Evolutionary conservation across 768 basidiomycete species (phyloP).

Genomic region (Cyathus striatus): DNA sequence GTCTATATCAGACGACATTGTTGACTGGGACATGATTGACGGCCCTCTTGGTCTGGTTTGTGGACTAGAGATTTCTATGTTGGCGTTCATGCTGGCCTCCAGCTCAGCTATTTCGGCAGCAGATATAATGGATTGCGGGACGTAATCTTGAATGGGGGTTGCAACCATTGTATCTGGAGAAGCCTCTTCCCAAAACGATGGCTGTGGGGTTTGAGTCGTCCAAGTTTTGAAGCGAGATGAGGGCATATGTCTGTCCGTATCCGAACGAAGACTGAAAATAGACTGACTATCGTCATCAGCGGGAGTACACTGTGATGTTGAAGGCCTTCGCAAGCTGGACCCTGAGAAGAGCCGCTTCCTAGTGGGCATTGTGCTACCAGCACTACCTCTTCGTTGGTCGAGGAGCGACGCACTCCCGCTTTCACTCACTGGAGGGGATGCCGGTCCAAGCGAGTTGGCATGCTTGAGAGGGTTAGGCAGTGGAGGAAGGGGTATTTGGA

Average conservation of each 20-base stretch:
- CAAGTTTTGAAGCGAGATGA: constrained; percentile 15
- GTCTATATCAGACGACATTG: too few species aligned
- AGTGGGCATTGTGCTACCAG: constrained; percentile 17
- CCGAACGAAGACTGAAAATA: constrained; percentile 45
- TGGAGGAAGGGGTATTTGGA: constrained; percentile 52
- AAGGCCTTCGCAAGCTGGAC: constrained; percentile 46
- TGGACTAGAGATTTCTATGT: too few species aligned
- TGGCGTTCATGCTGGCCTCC: too few species aligned
- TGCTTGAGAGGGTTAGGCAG: constrained; percentile 35
- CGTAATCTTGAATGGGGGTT: constrained; percentile 41
- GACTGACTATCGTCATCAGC: constrained; percentile 53
- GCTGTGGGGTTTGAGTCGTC: constrained; percentile 15
- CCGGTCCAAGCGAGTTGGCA: constrained; percentile 20
- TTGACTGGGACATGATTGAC: too few species aligned
- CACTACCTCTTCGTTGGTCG: constrained; percentile 22
- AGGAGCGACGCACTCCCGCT: constrained; percentile 8
- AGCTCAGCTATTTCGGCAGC: constrained; percentile 63
- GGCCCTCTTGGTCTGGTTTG: too few species aligned
- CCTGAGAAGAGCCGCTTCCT: constrained; percentile 64
- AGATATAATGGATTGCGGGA: constrained; percentile 63
- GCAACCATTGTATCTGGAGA: constrained; percentile 26
- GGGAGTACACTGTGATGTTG: constrained; percentile 37
- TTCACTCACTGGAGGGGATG: constrained; percentile 16
- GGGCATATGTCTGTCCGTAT: constrained; percentile 29
- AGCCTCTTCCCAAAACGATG: constrained; percentile 48